Evolutionary conservation across 768 basidiomycete species (phyloP).

Genomic region (Coprinopsis strossmayeri): DNA sequence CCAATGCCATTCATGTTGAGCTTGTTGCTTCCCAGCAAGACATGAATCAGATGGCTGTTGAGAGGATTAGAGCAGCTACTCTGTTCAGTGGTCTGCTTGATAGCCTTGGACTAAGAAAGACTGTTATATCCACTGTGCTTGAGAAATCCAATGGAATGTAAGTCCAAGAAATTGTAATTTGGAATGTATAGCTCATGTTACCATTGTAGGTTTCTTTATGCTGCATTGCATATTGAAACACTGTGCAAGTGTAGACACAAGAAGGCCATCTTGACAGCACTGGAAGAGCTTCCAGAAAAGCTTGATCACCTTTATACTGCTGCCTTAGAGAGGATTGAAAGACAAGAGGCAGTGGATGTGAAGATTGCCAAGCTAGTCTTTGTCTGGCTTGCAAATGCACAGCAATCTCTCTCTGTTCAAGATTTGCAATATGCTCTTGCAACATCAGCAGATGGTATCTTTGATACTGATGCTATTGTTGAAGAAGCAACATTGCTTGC

Average conservation of each 20-base stretch:
- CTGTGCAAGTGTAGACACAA: neutral
- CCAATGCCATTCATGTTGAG: neutral
- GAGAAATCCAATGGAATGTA: constrained; percentile 5
- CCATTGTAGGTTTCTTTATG: constrained; percentile 6
- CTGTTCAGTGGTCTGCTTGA: neutral
- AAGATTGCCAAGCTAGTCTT: constrained; percentile 1
- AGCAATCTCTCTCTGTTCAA: neutral
- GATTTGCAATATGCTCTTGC: neutral
- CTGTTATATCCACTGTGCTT: neutral
- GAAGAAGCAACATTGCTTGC: neutral
- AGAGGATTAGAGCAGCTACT: neutral
- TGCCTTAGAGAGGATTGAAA: constrained; percentile 1
- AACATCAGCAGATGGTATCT: neutral
- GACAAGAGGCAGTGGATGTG: neutral
- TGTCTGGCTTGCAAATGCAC: constrained; percentile 5
- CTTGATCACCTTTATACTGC: neutral
- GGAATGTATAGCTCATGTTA: no score
- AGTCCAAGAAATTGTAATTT: no score
- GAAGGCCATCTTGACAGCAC: neutral
- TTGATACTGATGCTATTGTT: neutral
- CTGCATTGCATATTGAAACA: constrained; percentile 5
- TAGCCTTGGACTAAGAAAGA: neutral
- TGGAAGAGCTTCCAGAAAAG: neutral
- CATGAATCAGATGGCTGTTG: neutral
- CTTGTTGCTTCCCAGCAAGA: neutral